These are phyloP conservation scores for Neurospora discreta DNA, from an alignment of 495 filamentous ascomycete species.

Conservation along the genomic window DNA sequence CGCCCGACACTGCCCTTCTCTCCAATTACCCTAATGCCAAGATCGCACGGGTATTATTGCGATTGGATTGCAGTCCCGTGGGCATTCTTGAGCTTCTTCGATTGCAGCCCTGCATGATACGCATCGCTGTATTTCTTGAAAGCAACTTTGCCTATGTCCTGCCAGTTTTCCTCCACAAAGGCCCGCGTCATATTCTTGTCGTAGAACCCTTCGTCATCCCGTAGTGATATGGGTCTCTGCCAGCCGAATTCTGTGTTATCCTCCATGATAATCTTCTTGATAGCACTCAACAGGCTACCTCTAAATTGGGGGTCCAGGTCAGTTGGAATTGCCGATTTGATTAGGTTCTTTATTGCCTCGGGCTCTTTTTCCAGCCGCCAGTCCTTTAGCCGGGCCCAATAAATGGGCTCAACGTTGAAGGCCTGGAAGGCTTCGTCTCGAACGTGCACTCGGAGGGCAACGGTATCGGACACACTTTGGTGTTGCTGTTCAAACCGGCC, in stretches of 20 bases:
- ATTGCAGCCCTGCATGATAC: constrained; percentile 8
- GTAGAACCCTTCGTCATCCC: constrained; percentile 25
- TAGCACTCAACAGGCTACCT: constrained; percentile 13
- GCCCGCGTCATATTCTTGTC: constrained; percentile 19
- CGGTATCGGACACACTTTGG: neutral
- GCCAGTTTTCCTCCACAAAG: constrained; percentile 28
- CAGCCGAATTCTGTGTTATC: constrained; percentile 1
- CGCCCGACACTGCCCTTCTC: neutral
- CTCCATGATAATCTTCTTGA: constrained; percentile 29
- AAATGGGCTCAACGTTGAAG: constrained; percentile 22
- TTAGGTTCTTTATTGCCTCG: constrained; percentile 18
- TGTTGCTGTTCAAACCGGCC: constrained; percentile 10
- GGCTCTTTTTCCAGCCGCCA: constrained; percentile 20
- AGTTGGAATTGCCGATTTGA: constrained; percentile 23
- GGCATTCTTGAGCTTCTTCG: constrained; percentile 4
- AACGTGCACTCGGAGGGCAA: constrained; percentile 14
- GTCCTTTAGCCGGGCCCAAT: constrained; percentile 10
- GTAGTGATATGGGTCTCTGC: constrained; percentile 8
- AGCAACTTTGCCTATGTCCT: constrained; percentile 20
- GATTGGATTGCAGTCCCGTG: neutral
- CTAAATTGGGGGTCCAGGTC: constrained; percentile 8
- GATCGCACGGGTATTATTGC: neutral
- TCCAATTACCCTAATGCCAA: neutral
- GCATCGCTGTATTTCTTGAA: constrained; percentile 16
- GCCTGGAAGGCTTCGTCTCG: constrained; percentile 23